Evolutionary conservation across 805 yeast species (phyloP).

Genomic region (Myxozyma geophila): DNA sequence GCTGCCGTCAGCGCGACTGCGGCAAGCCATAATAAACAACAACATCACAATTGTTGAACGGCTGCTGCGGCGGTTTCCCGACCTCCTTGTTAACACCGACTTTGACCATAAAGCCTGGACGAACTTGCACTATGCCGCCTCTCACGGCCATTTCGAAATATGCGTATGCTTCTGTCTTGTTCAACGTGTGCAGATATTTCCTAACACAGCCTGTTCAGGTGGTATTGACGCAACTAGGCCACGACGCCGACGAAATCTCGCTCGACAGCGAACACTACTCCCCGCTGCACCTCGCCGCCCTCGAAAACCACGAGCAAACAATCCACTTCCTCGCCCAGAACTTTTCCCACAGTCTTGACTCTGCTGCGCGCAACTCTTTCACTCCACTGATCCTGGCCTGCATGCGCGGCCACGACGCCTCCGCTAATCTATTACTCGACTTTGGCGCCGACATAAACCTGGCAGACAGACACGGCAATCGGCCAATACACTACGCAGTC

Average conservation of each 20-base stretch:
- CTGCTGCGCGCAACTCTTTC: conserved; percentile 7
- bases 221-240: conserved; percentile 58
- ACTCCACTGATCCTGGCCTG: conserved; percentile 69
- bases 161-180: conserved; percentile 49
- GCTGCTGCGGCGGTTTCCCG: conserved; percentile 69
- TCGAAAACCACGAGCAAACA: conserved; percentile 69
- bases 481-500: conserved; percentile 83
- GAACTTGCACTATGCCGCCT: conserved; percentile 79
- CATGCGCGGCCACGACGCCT: conserved; percentile 60
- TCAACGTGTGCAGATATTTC: no score
- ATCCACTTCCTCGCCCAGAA: conserved; percentile 73
- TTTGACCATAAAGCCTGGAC: conserved; percentile 60
- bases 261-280: conserved; percentile 62
- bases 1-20: conserved; percentile 68
- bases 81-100: conserved; percentile 68
- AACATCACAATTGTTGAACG: conserved; percentile 66
- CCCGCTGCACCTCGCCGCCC: conserved; percentile 71
- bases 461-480: conserved; percentile 74
- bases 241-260: conserved; percentile 56
- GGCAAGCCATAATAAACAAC: conserved; percentile 68
- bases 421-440: conserved; percentile 66
- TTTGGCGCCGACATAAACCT: conserved; percentile 77
- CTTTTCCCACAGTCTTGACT: conserved; percentile 59
- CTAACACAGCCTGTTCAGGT: conserved; percentile 21
- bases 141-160: conserved; percentile 68